Conservation (phyloP, 2,329 filamentous ascomycete species). For the Zymoseptoria passerinii region DNA sequence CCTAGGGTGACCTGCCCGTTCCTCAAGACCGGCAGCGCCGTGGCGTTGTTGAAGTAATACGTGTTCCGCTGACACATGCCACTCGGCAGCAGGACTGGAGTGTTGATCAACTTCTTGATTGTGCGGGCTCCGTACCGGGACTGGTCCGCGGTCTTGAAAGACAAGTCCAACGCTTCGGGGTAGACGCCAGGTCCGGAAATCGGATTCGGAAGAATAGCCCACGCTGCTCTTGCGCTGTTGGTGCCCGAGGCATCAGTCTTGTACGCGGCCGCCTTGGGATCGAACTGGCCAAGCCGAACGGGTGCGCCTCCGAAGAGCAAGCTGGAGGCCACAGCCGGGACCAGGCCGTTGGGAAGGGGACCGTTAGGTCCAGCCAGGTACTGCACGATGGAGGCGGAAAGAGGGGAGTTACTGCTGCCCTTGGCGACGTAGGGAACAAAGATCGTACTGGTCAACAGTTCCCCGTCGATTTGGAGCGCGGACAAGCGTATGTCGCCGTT, state of each 20-base stretch:
- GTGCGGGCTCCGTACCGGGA: slow-evolving; percentile 8
- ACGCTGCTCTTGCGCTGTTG: slow-evolving; percentile 11
- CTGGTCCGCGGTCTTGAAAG: slow-evolving; percentile 5
- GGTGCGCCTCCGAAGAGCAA: slow-evolving; percentile 16
- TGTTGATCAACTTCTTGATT: slow-evolving; percentile 18
- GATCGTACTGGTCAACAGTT: slow-evolving; percentile 4
- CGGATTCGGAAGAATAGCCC: slow-evolving; percentile 17
- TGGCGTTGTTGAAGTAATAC: slow-evolving; percentile 22
- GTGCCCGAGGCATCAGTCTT: slow-evolving; percentile 8
- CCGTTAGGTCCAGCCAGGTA: slow-evolving; percentile 17
- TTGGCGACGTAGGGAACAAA: slow-evolving; percentile 16
- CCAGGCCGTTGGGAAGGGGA: slow-evolving; percentile 16
- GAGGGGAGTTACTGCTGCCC: slow-evolving; percentile 4
- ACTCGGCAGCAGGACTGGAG: slow-evolving; percentile 12
- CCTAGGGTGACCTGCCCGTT: slow-evolving; percentile 20
- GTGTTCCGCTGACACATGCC: slow-evolving; percentile 18
- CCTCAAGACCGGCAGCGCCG: slow-evolving; percentile 10
- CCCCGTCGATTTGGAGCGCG: slow-evolving; percentile 18
- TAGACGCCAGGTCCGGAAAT: slow-evolving; percentile 19
- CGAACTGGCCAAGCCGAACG: slow-evolving; percentile 16
- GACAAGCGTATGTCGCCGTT: slow-evolving; percentile 19
- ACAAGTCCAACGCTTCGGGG: slow-evolving; percentile 15
- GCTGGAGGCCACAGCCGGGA: slow-evolving; percentile 14
- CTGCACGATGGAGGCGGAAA: slow-evolving; percentile 6
- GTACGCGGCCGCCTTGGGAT: slow-evolving; percentile 11